Evolutionary conservation across 768 basidiomycete species (phyloP).

Genomic region (Mrakia frigida): DNA sequence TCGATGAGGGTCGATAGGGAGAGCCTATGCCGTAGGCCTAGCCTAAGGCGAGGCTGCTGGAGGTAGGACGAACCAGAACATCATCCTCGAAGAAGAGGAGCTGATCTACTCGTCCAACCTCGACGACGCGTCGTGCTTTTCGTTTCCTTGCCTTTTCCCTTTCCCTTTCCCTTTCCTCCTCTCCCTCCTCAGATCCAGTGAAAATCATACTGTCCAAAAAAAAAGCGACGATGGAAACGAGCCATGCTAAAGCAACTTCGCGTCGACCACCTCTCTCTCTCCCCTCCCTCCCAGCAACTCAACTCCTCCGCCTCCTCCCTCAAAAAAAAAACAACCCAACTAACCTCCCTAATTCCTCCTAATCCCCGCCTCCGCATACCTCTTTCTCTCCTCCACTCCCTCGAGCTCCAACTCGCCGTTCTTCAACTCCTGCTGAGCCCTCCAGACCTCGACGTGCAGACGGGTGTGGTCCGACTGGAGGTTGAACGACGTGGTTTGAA

Average conservation of each 20-base stretch:
- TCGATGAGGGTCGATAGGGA: too few relatives aligned
- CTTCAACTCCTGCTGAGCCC: constrained; percentile 15
- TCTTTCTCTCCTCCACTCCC: constrained; percentile 3
- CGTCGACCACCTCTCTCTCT: too few relatives aligned
- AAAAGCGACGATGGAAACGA: too few relatives aligned
- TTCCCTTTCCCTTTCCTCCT: neutral
- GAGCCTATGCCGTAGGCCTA: too few relatives aligned
- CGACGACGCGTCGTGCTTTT: neutral
- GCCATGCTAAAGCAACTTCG: too few relatives aligned
- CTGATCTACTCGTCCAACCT: too few relatives aligned
- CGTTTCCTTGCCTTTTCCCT: neutral
- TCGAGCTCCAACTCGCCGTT: constrained; percentile 23
- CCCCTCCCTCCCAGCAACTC: neutral
- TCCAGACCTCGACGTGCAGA: constrained; percentile 11
- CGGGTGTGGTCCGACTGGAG: constrained; percentile 12
- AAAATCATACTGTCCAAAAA: neutral
- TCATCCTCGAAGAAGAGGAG: too few relatives aligned
- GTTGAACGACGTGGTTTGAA: neutral
- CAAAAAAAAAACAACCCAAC: too few relatives aligned
- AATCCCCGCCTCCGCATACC: constrained; percentile 24
- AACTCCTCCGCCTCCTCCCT: neutral
- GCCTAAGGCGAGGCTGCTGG: too few relatives aligned
- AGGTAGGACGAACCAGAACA: too few relatives aligned
- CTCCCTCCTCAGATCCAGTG: neutral
- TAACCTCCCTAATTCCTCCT: neutral